Evolutionary conservation across 1,139 yeast species (phyloP).

Genomic region (Diutina neorugosa): DNA sequence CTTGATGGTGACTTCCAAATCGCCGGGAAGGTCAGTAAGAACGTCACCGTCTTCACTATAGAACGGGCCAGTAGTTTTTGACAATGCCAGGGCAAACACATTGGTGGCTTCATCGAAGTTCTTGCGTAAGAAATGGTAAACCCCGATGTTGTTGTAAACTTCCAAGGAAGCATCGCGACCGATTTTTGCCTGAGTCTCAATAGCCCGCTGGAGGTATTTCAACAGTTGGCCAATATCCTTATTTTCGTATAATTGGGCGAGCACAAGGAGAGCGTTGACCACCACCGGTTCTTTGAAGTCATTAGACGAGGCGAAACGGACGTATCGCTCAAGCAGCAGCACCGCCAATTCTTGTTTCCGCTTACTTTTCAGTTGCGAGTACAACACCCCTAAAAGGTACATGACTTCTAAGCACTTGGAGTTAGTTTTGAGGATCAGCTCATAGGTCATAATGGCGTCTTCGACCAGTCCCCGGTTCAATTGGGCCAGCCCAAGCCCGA

Average conservation of each 20-base stretch:
- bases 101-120: slow-evolving; percentile 31
- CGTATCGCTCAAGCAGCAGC: slow-evolving; percentile 58
- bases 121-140: slow-evolving; percentile 59
- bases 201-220: slow-evolving; percentile 43
- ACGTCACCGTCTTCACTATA: slow-evolving; percentile 16
- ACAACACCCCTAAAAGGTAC: slow-evolving; percentile 64
- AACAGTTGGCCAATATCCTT: slow-evolving; percentile 48
- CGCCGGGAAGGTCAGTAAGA: slow-evolving; percentile 15
- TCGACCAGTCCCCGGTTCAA: slow-evolving; percentile 60
- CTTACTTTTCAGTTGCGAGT: slow-evolving; percentile 37
- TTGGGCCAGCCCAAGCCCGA: slow-evolving; percentile 84
- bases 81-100: slow-evolving; percentile 39
- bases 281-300: slow-evolving; percentile 47
- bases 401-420: slow-evolving; percentile 67
- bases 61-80: slow-evolving; percentile 11
- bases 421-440: slow-evolving; percentile 53
- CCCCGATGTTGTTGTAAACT: slow-evolving; percentile 76
- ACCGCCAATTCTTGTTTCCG: slow-evolving; percentile 39
- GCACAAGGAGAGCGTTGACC: slow-evolving; percentile 54
- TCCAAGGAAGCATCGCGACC: slow-evolving; percentile 48
- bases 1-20: slow-evolving; percentile 35
- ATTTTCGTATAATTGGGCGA: slow-evolving; percentile 59
- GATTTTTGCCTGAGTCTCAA: slow-evolving; percentile 35
- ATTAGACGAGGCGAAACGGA: slow-evolving; percentile 35
- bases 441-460: slow-evolving; percentile 81